phyloP scores from a whole-genome alignment of 805 yeast species.

The Candida nonsorbophila region DNA sequence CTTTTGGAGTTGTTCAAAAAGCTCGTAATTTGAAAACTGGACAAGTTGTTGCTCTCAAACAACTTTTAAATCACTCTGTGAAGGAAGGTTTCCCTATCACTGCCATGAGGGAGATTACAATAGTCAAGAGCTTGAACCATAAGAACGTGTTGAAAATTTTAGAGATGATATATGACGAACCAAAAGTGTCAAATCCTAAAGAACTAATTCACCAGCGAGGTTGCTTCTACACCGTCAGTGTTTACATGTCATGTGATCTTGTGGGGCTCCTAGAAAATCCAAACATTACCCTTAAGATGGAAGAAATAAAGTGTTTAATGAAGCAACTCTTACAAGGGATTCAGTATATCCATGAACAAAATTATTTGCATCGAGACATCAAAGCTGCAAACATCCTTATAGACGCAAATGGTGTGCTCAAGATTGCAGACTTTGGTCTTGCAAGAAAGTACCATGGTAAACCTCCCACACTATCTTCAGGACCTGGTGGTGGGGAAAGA shows the following conservation, averaged over 20 bases:
- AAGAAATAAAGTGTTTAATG: conserved; percentile 81
- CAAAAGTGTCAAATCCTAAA: conserved; percentile 25
- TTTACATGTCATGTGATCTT: conserved; percentile 88
- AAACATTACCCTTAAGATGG: conserved; percentile 47
- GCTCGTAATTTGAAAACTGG: conserved; percentile 56
- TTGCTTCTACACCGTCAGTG: conserved; percentile 78
- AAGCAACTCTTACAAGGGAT: conserved; percentile 74
- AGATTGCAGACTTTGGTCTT: conserved; percentile 93
- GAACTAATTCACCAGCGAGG: conserved; percentile 35
- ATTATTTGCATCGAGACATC: conserved; percentile 78
- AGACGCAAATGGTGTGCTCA: conserved; percentile 69
- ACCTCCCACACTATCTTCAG: conserved; percentile 47
- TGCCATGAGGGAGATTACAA: conserved; percentile 86
- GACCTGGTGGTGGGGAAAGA: conserved; percentile 54
- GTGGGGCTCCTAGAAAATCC: conserved; percentile 88
- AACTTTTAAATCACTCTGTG: conserved; percentile 69
- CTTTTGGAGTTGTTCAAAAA: conserved; percentile 71
- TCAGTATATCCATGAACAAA: conserved; percentile 65
- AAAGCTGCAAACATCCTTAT: conserved; percentile 93
- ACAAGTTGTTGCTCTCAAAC: conserved; percentile 79
- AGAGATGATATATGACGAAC: conserved; percentile 60
- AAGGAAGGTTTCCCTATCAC: conserved; percentile 89
- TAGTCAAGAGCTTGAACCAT: conserved; percentile 66
- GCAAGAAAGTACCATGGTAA: conserved; percentile 71
- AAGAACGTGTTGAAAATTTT: conserved; percentile 68